These are phyloP conservation scores for Oehlia diaphana DNA, from an alignment of 192 early-diverging fungal genomes.

Conservation along the genomic window DNA sequence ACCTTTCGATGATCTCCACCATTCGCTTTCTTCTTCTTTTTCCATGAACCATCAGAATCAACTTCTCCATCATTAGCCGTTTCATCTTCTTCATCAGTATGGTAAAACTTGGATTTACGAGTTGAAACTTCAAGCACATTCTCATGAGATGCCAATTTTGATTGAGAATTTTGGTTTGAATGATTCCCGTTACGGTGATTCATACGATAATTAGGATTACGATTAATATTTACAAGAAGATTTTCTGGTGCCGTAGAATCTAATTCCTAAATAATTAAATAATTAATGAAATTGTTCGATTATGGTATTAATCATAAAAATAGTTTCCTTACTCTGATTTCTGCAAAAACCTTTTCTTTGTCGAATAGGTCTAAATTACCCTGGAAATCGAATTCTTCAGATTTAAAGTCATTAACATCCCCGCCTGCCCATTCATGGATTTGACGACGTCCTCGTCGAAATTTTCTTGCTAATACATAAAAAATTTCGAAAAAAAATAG, in stretches of 20 bases:
- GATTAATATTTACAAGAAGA: constrained; percentile 69
- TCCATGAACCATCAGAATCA: constrained; percentile 30
- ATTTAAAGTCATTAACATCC: constrained; percentile 58
- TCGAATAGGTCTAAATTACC: constrained; percentile 66
- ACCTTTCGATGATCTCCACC: constrained; percentile 28
- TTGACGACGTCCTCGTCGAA: constrained; percentile 33
- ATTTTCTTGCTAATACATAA: constrained; percentile 31
- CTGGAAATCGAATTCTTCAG: constrained; percentile 69
- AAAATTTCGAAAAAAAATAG: neutral
- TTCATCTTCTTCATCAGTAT: constrained; percentile 29
- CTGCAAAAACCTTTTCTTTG: constrained; percentile 69
- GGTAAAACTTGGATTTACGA: constrained; percentile 29
- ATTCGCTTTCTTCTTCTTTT: constrained; percentile 27
- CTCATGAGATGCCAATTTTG: constrained; percentile 57
- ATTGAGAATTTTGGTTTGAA: constrained; percentile 20
- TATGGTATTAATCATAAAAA: neutral
- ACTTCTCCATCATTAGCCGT: constrained; percentile 34
- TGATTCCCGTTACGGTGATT: constrained; percentile 24
- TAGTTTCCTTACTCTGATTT: constrained; percentile 49
- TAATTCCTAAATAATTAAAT: constrained; percentile 43
- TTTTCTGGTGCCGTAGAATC: constrained; percentile 73
- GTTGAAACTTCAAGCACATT: constrained; percentile 66
- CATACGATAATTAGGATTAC: constrained; percentile 43
- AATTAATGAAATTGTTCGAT: constrained; percentile 11
- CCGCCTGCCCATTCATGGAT: constrained; percentile 58